Conservation (phyloP, 2,329 filamentous ascomycete species). For the Aspergillus fischeri region DNA sequence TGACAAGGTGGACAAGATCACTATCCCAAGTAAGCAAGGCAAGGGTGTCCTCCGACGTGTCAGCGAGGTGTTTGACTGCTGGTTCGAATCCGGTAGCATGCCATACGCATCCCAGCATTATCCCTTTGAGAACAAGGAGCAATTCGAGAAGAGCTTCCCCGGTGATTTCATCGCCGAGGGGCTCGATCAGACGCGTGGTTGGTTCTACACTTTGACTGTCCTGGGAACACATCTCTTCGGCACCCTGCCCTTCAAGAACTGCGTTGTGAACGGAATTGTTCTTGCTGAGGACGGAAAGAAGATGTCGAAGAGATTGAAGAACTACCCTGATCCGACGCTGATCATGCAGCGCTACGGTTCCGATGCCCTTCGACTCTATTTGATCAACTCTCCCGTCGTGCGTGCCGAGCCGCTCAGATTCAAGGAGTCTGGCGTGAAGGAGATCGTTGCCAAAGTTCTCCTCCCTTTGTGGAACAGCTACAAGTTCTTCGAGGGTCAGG, state of each 20-base stretch:
- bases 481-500: constrained; percentile 92
- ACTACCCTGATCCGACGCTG: constrained; percentile 82
- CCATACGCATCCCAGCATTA: constrained; percentile 89
- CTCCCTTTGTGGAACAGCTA: constrained; percentile 94
- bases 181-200: constrained; percentile 88
- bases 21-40: constrained; percentile 83
- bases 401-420: constrained; percentile 86
- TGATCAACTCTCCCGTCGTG: constrained; percentile 95
- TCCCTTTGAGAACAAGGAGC: constrained; percentile 81
- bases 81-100: constrained; percentile 97
- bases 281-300: constrained; percentile 95
- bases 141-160: constrained; percentile 76
- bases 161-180: constrained; percentile 94
- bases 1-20: constrained; percentile 90
- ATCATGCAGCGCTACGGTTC: constrained; percentile 87
- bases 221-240: constrained; percentile 85
- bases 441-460: constrained; percentile 87
- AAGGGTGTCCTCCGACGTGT: constrained; percentile 78
- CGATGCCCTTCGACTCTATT: constrained; percentile 87
- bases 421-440: constrained; percentile 88
- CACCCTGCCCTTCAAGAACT: constrained; percentile 84
- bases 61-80: constrained; percentile 91
- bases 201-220: constrained; percentile 93
- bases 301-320: constrained; percentile 96
- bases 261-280: constrained; percentile 93